Base-by-base conservation (phyloP, 345 rosid genomes). In the Mangifera indica region DNA sequence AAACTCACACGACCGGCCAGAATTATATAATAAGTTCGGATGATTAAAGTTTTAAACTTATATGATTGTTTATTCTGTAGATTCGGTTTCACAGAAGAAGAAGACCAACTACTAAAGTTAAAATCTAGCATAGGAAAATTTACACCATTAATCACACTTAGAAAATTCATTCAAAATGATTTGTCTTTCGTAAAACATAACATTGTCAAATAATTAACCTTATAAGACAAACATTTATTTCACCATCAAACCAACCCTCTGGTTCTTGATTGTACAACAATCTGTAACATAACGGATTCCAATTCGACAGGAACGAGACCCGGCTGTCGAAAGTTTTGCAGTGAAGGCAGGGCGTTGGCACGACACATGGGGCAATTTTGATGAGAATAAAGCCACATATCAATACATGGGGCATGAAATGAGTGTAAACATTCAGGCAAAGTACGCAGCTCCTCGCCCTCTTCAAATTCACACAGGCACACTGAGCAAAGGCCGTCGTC, bases 291-390 rank as follows among this genome's bases (percentile, higher is more conserved):
- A 29, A 46, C 58, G 46, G 56, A 34, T 29, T n/a, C 53, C 65
- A 14, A 8, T 6, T 1, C 54, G 15, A 1, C 32, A 5, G 48
- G n/a, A 24, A 25, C 8, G 2, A n/a, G 13, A 7, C 2, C 60
- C 53, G 15, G 29, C 26, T 29, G 21, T 14, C 1, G 53, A 22
- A 29, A 34, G 32, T 29, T 49, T 11, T 55, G 60, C 0, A 32
- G 75, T 10, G 65, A 73, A 1, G 68, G 78, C 4, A 76, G 69
- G 18, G 92, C 82, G 7, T 76, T 79, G 3, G 83, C 55, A 4
- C 92, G 79, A 63, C 87, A 88, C 49, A 86, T 67, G 0, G 83
- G 87, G 69, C 83, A 84, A 32, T 66, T 84, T 0, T 73, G 48
- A 63, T 84, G 84, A 7, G 82, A 79, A 62, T 59, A 56, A 45